Base-by-base conservation (phyloP, 1,284 basidiomycete genomes). In the Papiliotrema fonsecae region DNA sequence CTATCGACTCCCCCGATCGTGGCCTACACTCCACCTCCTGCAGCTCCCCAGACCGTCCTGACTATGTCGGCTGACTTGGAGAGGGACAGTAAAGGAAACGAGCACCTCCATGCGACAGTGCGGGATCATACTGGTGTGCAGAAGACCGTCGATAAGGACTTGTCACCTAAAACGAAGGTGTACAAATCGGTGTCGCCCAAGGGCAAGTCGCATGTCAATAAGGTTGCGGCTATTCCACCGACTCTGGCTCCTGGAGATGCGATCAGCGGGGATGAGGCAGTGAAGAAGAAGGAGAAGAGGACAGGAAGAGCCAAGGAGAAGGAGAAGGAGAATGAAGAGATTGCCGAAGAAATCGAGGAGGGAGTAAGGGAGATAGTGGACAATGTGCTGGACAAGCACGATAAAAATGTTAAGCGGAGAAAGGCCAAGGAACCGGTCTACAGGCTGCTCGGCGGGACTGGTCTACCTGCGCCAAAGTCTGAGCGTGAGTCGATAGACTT, bases 1-100 rank as follows among this genome's bases (percentile, higher is more conserved):
- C 36, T 24, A 3, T 13, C 21, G 6, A 24, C 35, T 10, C 36
- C 7, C 32, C 31, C 18, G 36, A 16, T 47, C 32, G 18, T 24
- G 4, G 19, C 28, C 28, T 24, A 5, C 47, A 25, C 13, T 31
- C 49, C 24, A 18, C 49, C 52, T 16, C 41, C 53, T 27, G 43
- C 24, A 7, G 55, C 43, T 11, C 58, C 61, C 2, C 51, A 61
- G 39, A 66, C 64, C 2, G 47, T 66, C 31, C 47, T 56, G 6
- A 60, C 58, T 5, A 42, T 66, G 22, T 61, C 60, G n/a, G 62
- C 62, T 10, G 58, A 66, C 21, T 49, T 66, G 9, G 60, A 64
- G 31, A 45, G 52, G 25, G 59, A 61, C 47, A 42, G 50, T 10
- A 42, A 56, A 4, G 64, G 64, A 6, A 57, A 62, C 40, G 59